phyloP scores from a whole-genome alignment of 805 yeast species.

The Candida pseudoglaebosa region DNA sequence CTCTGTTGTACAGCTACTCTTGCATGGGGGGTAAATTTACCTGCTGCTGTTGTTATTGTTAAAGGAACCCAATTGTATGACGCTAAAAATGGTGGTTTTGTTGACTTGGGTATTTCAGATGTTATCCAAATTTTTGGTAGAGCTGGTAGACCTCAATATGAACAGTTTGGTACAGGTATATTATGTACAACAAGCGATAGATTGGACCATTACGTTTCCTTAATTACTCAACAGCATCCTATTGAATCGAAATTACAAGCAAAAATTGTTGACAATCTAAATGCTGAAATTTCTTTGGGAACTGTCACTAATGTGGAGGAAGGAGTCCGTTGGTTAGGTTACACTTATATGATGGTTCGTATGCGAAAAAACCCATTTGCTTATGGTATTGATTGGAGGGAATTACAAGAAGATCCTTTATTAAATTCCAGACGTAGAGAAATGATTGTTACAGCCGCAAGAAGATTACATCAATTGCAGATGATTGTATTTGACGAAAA shows the following conservation, averaged over 20 bases:
- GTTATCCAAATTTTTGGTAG: conserved; percentile 98
- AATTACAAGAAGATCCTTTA: conserved; percentile 76
- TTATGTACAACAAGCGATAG: conserved; percentile 78
- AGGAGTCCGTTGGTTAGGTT: conserved; percentile 97
- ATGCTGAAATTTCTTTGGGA: conserved; percentile 95
- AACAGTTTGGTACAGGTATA: conserved; percentile 87
- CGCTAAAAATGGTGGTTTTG: conserved; percentile 89
- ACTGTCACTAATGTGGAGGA: conserved; percentile 93
- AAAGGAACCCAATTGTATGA: conserved; percentile 97
- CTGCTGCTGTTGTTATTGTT: conserved; percentile 95
- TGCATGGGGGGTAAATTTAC: conserved; percentile 99
- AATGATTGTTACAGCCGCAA: conserved; percentile 76
- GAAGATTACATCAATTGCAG: conserved; percentile 77
- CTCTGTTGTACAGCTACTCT: conserved; percentile 94
- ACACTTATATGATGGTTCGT: conserved; percentile 88
- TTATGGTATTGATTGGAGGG: conserved; percentile 88
- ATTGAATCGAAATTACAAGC: conserved; percentile 81
- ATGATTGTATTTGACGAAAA: conserved; percentile 92
- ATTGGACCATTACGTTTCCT: conserved; percentile 82
- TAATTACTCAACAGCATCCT: conserved; percentile 92
- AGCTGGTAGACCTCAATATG: conserved; percentile 98
- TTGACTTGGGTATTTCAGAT: conserved; percentile 92
- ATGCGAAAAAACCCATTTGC: conserved; percentile 93
- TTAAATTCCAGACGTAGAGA: conserved; percentile 68
- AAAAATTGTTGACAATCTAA: conserved; percentile 83